Conservation (phyloP, 2,329 filamentous ascomycete species). For the Hymenoscyphus infarciens region DNA sequence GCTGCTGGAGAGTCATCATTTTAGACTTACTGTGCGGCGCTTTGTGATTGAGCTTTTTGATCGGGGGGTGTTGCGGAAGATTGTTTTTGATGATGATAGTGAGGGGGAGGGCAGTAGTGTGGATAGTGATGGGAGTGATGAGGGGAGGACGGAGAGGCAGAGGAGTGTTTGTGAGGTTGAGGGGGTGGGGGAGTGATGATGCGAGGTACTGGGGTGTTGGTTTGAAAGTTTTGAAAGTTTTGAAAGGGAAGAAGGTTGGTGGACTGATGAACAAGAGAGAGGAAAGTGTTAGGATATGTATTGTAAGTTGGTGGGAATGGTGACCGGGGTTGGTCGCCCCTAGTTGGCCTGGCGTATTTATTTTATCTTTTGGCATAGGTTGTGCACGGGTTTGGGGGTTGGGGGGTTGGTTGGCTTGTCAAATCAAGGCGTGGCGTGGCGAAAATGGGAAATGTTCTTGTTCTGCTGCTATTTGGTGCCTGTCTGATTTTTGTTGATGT, state of each 20-base stretch:
- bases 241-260: too few relatives aligned
- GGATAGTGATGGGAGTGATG: slow-evolving; percentile 41
- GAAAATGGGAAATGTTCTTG: too few relatives aligned
- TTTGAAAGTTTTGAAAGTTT: too few relatives aligned
- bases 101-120: slow-evolving; percentile 38
- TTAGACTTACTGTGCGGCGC: slow-evolving; percentile 78
- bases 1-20: slow-evolving; percentile 84
- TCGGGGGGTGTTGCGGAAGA: slow-evolving; percentile 76
- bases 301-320: too few relatives aligned
- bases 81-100: slow-evolving; percentile 68
- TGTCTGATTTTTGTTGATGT: too few relatives aligned
- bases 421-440: slow-evolving; percentile 4
- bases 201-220: too few relatives aligned
- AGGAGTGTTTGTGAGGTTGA: slow-evolving; percentile 45
- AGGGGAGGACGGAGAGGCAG: slow-evolving; percentile 49
- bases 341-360: too few relatives aligned
- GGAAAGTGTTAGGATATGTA: too few relatives aligned
- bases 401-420: slow-evolving; percentile 3
- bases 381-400: too few relatives aligned
- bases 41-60: slow-evolving; percentile 95
- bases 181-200: background rate
- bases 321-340: too few relatives aligned
- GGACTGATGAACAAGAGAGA: background rate
- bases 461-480: too few relatives aligned
- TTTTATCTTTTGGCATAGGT: too few relatives aligned